phyloP scores from a whole-genome alignment of 176 grass and related monocot species.

The Rhynchospora breviuscula region DNA sequence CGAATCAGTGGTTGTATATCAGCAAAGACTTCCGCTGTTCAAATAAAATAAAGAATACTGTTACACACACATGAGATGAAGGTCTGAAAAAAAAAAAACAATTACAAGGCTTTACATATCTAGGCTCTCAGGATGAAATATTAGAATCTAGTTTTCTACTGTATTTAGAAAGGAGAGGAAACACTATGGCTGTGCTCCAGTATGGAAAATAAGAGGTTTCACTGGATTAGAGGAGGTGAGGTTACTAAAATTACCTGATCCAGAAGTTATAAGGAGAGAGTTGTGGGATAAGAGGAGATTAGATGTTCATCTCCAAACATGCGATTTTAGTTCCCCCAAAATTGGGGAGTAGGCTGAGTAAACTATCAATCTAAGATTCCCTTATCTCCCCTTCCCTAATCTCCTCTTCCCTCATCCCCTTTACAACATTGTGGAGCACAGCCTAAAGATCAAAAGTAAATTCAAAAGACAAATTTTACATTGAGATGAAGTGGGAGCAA shows the following conservation, averaged over 20 bases:
- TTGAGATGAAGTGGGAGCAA: constrained; percentile 65
- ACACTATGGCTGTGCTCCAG: neutral
- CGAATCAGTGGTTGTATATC: constrained; percentile 89
- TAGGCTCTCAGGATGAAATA: neutral
- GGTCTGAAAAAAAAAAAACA: neutral
- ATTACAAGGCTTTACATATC: neutral
- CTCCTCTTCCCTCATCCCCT: no score
- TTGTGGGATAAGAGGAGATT: no score
- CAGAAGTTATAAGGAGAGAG: no score
- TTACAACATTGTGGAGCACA: no score
- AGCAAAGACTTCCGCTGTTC: constrained; percentile 80
- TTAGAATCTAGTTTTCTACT: neutral
- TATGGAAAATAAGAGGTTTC: no score
- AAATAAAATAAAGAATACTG: neutral
- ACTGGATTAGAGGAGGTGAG: no score
- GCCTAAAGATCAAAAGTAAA: neutral
- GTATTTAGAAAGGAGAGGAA: neutral
- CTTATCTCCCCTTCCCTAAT: no score
- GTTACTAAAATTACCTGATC: no score
- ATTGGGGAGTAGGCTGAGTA: no score
- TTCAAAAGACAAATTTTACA: constrained; percentile 34
- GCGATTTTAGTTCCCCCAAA: no score
- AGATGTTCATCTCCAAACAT: no score
- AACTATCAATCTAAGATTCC: no score
- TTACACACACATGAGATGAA: neutral